Base-by-base conservation (phyloP, 306 rosid genomes). In the Medicago lupulina region DNA sequence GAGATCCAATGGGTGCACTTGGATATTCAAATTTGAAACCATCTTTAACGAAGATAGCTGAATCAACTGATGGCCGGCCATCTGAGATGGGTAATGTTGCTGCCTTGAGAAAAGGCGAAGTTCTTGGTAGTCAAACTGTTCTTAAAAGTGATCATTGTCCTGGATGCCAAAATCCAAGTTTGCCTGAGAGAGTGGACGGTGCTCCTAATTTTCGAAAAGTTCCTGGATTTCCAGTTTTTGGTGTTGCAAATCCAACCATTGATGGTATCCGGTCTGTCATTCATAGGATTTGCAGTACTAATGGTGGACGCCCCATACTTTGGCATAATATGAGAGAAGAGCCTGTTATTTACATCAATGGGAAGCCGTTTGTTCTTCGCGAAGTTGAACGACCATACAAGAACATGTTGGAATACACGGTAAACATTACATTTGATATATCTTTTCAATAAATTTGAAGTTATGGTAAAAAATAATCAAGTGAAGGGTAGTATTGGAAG, bases 241-340 rank as follows among this genome's bases (percentile, higher is more conserved):
- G 98, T 73, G 98, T 92, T 41, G 98, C 96, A 16, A 92, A 92
- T 89, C 98, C 98, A 78, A 92, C 98, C 64, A 77, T 90, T 40
- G 96, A 90, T 85, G 98, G 98, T 71, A 92, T 92, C 54, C 92
- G 85, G 36, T 92, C 94, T 55, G 96, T 90, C 70, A 84, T 92
- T 78, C 83, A 34, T 76, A 86, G 92, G 83, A 83, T 90, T 83
- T 90, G 94, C 46, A 85, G 90, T 70, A 83, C 87, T 31, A 86
- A 86, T 84, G 85, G 75, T 76, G 89, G 91, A 57, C 55, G 85
- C 31, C 92, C 92, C 44, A 86, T 92, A 76, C 90, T 92, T 73
- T 92, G 98, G 98, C 98, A 92, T 77, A 92, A 92, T 75, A 92
- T 92, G 98, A 90, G 98, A 77, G 98, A 92, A 86, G 98, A 92